phyloP scores from a whole-genome alignment of 176 grass and related monocot genomes.

The Aegilops sharonensis region DNA sequence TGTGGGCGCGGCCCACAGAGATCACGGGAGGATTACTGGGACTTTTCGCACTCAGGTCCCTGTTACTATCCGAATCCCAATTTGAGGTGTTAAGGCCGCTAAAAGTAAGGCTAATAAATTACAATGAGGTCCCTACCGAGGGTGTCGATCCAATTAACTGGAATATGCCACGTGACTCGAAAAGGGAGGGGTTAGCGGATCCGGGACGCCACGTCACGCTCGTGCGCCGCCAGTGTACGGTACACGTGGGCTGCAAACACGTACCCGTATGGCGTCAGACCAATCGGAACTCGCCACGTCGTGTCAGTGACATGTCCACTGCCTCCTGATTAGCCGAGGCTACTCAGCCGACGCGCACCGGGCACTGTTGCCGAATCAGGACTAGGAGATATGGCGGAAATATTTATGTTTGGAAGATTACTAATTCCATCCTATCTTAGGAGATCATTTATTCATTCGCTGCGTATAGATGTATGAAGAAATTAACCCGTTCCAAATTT shows the following conservation, averaged over 20 bases:
- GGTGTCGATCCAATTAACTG: background rate
- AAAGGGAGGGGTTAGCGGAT: background rate
- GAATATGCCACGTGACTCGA: background rate
- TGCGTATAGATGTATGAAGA: background rate
- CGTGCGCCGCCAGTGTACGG: background rate
- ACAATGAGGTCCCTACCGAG: background rate
- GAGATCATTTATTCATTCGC: background rate
- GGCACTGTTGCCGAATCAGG: background rate
- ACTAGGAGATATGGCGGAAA: too few relatives aligned
- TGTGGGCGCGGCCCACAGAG: background rate
- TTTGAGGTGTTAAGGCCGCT: background rate
- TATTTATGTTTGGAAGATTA: background rate
- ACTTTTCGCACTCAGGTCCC: background rate
- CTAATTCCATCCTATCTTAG: background rate
- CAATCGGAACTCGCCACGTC: background rate
- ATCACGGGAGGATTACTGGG: conserved; percentile 12
- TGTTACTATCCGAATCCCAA: accelerated
- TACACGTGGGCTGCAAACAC: conserved; percentile 3
- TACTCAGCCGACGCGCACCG: background rate
- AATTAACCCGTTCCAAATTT: background rate
- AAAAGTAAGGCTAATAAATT: background rate
- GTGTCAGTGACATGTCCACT: background rate
- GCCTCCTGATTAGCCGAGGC: conserved; percentile 23
- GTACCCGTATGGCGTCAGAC: background rate
- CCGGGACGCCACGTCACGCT: background rate